A percentile compares a stretch with the other conserved stretches of the same genome.
Conservation (phyloP, 2,329 filamentous ascomycete species). For the Claviceps sp. region DNA sequence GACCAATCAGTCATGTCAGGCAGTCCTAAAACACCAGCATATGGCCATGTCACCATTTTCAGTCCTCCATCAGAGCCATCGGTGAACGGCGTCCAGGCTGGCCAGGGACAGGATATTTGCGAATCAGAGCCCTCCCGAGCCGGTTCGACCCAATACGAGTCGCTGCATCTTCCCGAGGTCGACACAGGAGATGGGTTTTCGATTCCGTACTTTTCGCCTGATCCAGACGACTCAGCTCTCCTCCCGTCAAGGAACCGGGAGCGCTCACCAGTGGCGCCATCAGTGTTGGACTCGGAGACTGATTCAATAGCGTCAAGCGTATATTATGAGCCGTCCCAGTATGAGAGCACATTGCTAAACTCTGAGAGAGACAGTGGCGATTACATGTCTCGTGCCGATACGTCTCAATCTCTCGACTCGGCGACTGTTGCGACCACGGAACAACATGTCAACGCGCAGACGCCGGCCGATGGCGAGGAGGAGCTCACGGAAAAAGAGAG, state of each 20-base stretch:
- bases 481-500: constrained; percentile 40
- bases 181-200: constrained; percentile 38
- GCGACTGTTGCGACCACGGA: constrained; percentile 31
- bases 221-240: constrained; percentile 15
- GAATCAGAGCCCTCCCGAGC: constrained; percentile 15
- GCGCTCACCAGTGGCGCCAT: constrained; percentile 34
- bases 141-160: constrained; percentile 14
- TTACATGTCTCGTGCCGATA: constrained; percentile 27
- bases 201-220: constrained; percentile 30
- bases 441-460: constrained; percentile 23
- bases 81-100: background rate
- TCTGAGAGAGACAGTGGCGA: constrained; percentile 34
- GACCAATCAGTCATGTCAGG: constrained; percentile 23
- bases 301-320: constrained; percentile 28
- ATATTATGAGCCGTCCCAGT: constrained; percentile 25
- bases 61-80: constrained; percentile 10
- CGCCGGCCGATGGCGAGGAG: constrained; percentile 26
- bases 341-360: constrained; percentile 27
- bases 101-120: constrained; percentile 8
- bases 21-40: constrained; percentile 14
- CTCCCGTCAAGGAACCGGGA: constrained; percentile 34
- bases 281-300: constrained; percentile 21
- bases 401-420: constrained; percentile 33
- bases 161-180: constrained; percentile 34
- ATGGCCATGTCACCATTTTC: constrained; percentile 21